Conservation (phyloP, 129 eudicot genomes). For the Arctium lappa region DNA sequence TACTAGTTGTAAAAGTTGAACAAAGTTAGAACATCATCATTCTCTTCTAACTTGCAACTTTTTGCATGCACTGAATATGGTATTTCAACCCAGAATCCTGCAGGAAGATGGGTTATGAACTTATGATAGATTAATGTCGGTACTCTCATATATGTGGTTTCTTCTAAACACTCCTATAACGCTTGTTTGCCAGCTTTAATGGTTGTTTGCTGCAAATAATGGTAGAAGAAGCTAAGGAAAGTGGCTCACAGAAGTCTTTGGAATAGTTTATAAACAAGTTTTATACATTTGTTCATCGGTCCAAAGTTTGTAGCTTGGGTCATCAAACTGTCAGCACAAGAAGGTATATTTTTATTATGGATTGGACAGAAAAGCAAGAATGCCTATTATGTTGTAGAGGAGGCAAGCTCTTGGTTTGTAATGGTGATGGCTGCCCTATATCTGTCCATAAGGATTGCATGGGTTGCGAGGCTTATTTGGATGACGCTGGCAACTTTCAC, state of each 20-base stretch:
- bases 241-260: neutral
- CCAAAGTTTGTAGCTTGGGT: neutral
- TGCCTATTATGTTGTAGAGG: constrained; percentile 58
- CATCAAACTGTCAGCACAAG: neutral
- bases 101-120: neutral
- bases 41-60: no score
- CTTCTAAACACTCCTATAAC: neutral
- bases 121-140: neutral
- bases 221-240: neutral
- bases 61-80: no score
- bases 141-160: neutral
- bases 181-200: constrained; percentile 8
- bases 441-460: constrained; percentile 61
- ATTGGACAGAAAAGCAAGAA: constrained; percentile 35
- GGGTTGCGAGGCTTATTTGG: constrained; percentile 47
- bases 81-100: no score
- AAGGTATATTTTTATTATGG: constrained; percentile 31
- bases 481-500: constrained; percentile 44
- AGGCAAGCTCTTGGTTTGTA: constrained; percentile 56
- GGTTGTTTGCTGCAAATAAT: neutral
- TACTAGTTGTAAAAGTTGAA: no score
- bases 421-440: constrained; percentile 54
- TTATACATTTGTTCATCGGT: neutral
- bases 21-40: no score
- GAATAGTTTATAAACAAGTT: neutral